Evolutionary conservation across 192 early-diverging fungal genomes (phyloP).

Genomic region (Umbelopsis ramanniana): DNA sequence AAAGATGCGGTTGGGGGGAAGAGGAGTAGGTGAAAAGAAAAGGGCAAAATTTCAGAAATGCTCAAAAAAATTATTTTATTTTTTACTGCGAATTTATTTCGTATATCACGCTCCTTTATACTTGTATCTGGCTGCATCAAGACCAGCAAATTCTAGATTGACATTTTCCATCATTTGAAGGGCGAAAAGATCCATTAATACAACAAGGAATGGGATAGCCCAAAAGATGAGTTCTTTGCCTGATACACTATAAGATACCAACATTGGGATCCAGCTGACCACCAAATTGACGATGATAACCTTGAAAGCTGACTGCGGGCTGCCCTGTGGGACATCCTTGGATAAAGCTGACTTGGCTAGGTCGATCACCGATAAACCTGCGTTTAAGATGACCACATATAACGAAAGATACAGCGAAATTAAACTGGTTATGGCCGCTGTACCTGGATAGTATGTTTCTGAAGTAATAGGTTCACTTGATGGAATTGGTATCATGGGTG

Average conservation of each 20-base stretch:
- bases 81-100: background rate
- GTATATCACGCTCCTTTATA: constrained; percentile 17
- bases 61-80: constrained; percentile 2
- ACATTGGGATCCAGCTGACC: background rate
- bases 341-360: background rate
- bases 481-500: constrained; percentile 7
- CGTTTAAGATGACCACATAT: background rate
- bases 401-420: constrained; percentile 4
- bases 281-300: background rate
- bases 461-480: constrained; percentile 4
- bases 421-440: background rate
- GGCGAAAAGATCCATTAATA: constrained; percentile 13
- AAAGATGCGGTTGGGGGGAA: too few relatives aligned
- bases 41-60: background rate
- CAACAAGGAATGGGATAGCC: constrained; percentile 17
- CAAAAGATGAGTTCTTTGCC: constrained; percentile 17
- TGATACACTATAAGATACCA: constrained; percentile 4
- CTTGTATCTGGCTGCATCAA: constrained; percentile 19
- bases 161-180: constrained; percentile 26
- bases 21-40: background rate
- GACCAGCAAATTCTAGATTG: constrained; percentile 8
- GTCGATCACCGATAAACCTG: background rate
- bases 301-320: constrained; percentile 12
- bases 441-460: constrained; percentile 5
- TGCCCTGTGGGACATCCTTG: background rate